Evolutionary conservation across 176 grass and related monocot genomes (phyloP).

Genomic region (Phyllostachys edulis): DNA sequence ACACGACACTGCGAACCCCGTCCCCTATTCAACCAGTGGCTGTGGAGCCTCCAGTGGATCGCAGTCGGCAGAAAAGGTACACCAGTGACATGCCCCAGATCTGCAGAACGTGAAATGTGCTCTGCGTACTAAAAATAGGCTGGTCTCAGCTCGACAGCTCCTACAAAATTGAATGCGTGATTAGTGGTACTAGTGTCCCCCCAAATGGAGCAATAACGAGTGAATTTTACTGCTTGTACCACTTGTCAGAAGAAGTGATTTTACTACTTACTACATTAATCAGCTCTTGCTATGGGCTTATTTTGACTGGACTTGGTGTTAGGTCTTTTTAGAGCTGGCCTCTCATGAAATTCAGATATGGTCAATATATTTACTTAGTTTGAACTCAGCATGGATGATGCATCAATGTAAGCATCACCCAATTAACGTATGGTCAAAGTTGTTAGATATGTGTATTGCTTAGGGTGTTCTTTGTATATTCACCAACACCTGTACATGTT

Average conservation of each 20-base stretch:
- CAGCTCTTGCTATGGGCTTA: slow-evolving; percentile 11
- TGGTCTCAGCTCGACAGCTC: not conserved
- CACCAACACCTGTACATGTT: no score
- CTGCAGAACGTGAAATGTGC: slow-evolving; percentile 1
- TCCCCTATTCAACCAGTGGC: slow-evolving; percentile 66
- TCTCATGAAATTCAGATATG: not conserved
- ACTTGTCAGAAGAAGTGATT: not conserved
- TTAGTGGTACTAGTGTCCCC: not conserved
- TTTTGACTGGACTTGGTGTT: not conserved
- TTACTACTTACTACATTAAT: not conserved
- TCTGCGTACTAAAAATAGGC: slow-evolving; percentile 13
- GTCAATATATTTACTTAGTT: not conserved
- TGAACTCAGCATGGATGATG: slow-evolving; percentile 1
- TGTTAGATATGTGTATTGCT: no score
- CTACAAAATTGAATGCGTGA: slow-evolving; percentile 9
- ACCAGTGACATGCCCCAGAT: not conserved
- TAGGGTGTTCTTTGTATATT: no score
- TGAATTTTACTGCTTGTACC: not conserved
- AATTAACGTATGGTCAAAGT: not conserved
- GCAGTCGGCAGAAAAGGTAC: slow-evolving; percentile 60
- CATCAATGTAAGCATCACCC: slow-evolving; percentile 7
- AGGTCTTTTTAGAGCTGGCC: not conserved
- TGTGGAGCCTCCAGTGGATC: slow-evolving; percentile 63
- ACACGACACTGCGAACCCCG: slow-evolving; percentile 45
- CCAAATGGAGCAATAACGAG: not conserved